Percentiles rank a stretch among this genome's conserved stretches.
Evolutionary conservation across 768 basidiomycete species (phyloP).

Genomic region (Artomyces pyxidatus): DNA sequence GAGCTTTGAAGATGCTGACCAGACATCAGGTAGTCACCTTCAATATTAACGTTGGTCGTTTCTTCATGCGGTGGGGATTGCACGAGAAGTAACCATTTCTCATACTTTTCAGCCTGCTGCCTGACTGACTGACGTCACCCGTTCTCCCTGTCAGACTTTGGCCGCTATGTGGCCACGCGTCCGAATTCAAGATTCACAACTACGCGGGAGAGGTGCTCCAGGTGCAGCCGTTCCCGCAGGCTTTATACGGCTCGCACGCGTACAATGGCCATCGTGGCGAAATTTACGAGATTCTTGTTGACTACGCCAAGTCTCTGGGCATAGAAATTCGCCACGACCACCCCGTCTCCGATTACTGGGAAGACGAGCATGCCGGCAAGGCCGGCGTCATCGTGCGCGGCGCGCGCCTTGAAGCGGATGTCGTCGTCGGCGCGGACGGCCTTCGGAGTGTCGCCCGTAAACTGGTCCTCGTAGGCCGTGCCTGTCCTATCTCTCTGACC

Average conservation of each 20-base stretch:
- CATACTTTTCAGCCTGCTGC: too few relatives aligned
- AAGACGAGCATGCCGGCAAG: slow-evolving; percentile 5
- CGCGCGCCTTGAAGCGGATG: slow-evolving; percentile 14
- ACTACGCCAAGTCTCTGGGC: slow-evolving; percentile 17
- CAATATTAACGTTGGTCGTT: slow-evolving; percentile 18
- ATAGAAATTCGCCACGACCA: slow-evolving; percentile 16
- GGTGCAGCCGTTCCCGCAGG: slow-evolving; percentile 15
- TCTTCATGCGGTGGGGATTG: slow-evolving; percentile 19
- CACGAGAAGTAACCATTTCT: slow-evolving; percentile 16
- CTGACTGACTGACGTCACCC: neutral
- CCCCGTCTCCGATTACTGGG: slow-evolving; percentile 17
- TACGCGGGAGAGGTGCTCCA: slow-evolving; percentile 17
- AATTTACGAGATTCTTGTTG: slow-evolving; percentile 17
- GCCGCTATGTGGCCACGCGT: slow-evolving; percentile 15
- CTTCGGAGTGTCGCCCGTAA: slow-evolving; percentile 15
- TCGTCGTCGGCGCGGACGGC: slow-evolving; percentile 22
- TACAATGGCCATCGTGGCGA: slow-evolving; percentile 24
- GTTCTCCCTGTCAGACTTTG: slow-evolving; percentile 13
- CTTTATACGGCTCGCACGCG: slow-evolving; percentile 14
- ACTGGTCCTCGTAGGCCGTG: slow-evolving; percentile 15
- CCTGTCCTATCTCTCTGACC: neutral
- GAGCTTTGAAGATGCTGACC: neutral
- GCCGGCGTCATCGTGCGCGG: slow-evolving; percentile 16
- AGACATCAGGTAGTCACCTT: slow-evolving; percentile 14
- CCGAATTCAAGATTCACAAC: slow-evolving; percentile 15